Evolutionary conservation across 306 rosid species (phyloP).

Genomic region (Vigna nakashimae): DNA sequence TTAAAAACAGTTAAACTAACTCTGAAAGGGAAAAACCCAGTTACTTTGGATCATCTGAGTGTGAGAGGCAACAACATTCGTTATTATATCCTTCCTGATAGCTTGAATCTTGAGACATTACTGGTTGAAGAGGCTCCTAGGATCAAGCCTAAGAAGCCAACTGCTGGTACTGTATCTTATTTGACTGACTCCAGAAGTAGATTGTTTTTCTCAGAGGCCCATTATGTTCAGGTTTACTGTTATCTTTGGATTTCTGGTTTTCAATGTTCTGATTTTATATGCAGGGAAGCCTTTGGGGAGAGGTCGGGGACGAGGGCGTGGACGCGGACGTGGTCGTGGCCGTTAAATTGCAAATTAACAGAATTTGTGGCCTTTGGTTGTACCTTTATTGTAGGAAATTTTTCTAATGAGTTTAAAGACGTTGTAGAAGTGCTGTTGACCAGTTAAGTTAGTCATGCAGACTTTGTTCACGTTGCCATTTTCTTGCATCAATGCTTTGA

Average conservation of each 20-base stretch:
- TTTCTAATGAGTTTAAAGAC: conserved; percentile 49
- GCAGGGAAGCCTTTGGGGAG: conserved; percentile 87
- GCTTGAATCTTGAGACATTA: conserved; percentile 58
- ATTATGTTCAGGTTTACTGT: neutral
- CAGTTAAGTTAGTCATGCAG: conserved; percentile 32
- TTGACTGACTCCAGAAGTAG: neutral
- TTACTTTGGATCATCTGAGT: conserved; percentile 92
- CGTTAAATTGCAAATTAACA: conserved; percentile 50
- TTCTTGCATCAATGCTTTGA: conserved; percentile 36
- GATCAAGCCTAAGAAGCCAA: conserved; percentile 95
- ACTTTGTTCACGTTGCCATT: conserved; percentile 42
- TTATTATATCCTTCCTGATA: conserved; percentile 69
- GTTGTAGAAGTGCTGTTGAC: conserved; percentile 37
- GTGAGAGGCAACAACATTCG: conserved; percentile 95
- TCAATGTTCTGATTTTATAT: conserved; percentile 30
- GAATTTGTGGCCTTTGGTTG: conserved; percentile 55
- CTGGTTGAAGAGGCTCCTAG: conserved; percentile 68
- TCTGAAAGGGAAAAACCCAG: conserved; percentile 92
- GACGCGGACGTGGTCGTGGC: conserved; percentile 88
- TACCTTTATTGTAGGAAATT: conserved; percentile 56
- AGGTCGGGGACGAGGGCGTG: conserved; percentile 86
- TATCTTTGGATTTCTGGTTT: conserved; percentile 4
- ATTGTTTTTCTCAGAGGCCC: neutral
- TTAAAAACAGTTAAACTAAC: conserved; percentile 93
- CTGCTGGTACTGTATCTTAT: conserved; percentile 70